Base-by-base conservation (phyloP, 2,329 filamentous ascomycete species). In the Malbranchea cinnamomea region DNA sequence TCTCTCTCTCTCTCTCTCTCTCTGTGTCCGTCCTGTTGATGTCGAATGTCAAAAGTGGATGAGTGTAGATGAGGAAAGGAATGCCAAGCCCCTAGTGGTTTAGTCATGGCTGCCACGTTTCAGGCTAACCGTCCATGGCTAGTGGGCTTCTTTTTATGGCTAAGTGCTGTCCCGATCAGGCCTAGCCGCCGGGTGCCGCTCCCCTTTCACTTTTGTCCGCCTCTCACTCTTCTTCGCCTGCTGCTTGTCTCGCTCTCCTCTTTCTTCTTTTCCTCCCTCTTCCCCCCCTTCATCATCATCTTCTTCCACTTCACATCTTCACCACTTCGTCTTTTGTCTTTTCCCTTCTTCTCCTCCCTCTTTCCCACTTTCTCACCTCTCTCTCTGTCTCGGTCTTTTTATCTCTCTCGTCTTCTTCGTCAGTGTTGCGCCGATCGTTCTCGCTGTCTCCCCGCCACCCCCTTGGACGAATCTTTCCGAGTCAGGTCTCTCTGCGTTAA, bases 231-330 rank as follows among this genome's bases (percentile, higher is more conserved):
- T 40, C 37, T 36, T 41, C 33, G 45, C 33, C 41, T 32, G 37
- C 37, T 34, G 28, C 33, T 18, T 28, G 30, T 37, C 31, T 35
- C 31, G 30, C 36, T 32, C 36, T 38, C 31, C 32, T 31, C 35
- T 48, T 47, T 42, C 34, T 41, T 41, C 43, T 39, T 39, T 44
- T 45, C 41, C 42, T 38, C 39, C 33, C 22, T 33, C 33, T 35
- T 34, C 34, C 33, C 35, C 33, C 22, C 26, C 34, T 23, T 24
- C 30, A 38, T 31, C 28, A 23, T 20, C 26, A 35, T 33, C 33
- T 24, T 30, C 24, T 31, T 18, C 26, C 29, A 25, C 26, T 28
- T 26, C 28, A 29, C 30, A 21, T 30, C 32, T 32, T 32, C 26
- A 22, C 30, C 33, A 28, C 31, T 17, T 34, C 32, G 30, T 18